Conservation (phyloP, 2,329 filamentous ascomycete species). For the Ramularia endophylla region DNA sequence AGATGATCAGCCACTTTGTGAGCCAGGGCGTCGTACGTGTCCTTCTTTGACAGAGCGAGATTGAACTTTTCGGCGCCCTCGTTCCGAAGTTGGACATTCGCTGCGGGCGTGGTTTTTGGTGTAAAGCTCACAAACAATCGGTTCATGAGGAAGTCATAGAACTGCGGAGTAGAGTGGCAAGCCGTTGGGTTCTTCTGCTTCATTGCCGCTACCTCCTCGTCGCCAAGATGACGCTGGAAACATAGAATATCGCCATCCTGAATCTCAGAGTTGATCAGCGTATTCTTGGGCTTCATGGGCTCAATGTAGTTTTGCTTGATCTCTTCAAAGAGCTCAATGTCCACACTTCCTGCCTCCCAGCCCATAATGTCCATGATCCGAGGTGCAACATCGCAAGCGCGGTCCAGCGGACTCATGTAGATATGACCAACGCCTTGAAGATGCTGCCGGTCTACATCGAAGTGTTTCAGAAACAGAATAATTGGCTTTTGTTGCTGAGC, state of each 20-base stretch:
- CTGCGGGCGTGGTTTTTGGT: conserved; percentile 47
- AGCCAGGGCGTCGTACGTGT: conserved; percentile 81
- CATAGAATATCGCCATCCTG: conserved; percentile 97
- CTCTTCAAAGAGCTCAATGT: conserved; percentile 80
- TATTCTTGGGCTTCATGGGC: conserved; percentile 76
- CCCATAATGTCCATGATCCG: conserved; percentile 76
- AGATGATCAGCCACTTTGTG: conserved; percentile 76
- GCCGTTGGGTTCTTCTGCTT: conserved; percentile 25
- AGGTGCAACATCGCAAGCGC: conserved; percentile 75
- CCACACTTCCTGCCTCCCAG: conserved; percentile 64
- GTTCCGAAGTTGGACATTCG: conserved; percentile 28
- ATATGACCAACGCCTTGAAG: conserved; percentile 74
- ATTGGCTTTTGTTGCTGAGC: conserved; percentile 48
- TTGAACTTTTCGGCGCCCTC: conserved; percentile 61
- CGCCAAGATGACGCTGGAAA: conserved; percentile 65
- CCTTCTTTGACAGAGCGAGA: conserved; percentile 76
- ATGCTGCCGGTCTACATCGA: conserved; percentile 70
- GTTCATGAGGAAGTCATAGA: conserved; percentile 90
- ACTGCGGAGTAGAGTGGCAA: conserved; percentile 37
- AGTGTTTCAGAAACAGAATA: conserved; percentile 87
- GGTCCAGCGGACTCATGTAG: conserved; percentile 82
- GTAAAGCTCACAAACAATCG: conserved; percentile 73
- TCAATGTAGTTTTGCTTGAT: conserved; percentile 99
- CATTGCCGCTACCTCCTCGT: conserved; percentile 27
- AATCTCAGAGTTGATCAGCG: conserved; percentile 83